Percentiles rank a stretch among this genome's conserved stretches.
Evolutionary conservation across 2,329 filamentous ascomycete species (phyloP).

Genomic region (Coniochaeta prunicola): DNA sequence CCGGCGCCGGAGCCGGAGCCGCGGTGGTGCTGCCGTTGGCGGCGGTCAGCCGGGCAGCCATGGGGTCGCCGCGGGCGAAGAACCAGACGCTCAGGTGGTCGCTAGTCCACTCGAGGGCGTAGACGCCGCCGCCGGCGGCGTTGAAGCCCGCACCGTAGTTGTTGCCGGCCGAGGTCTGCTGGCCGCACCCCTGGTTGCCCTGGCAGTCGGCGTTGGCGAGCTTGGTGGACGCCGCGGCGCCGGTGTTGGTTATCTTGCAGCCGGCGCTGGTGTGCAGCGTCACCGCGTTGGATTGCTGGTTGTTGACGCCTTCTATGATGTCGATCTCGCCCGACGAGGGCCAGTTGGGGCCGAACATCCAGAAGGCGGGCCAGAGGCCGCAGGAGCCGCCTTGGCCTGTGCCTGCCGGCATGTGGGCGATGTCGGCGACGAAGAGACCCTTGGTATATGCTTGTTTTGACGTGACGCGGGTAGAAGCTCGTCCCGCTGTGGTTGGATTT

Average conservation of each 20-base stretch:
- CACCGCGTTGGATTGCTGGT: constrained; percentile 49
- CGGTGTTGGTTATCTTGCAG: constrained; percentile 48
- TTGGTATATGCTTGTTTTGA: constrained; percentile 60
- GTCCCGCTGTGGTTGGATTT: constrained; percentile 50
- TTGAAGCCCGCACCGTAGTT: constrained; percentile 69
- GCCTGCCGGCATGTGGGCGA: constrained; percentile 68
- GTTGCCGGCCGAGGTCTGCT: constrained; percentile 39
- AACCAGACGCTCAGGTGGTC: constrained; percentile 71
- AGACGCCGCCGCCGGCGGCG: constrained; percentile 59
- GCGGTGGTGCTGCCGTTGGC: no score
- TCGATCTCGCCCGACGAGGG: constrained; percentile 68
- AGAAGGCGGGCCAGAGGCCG: constrained; percentile 72
- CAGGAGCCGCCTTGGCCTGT: constrained; percentile 33
- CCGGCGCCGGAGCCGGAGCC: no score
- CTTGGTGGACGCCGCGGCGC: constrained; percentile 35
- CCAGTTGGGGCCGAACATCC: constrained; percentile 62
- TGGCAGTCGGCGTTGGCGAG: constrained; percentile 31
- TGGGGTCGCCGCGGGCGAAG: constrained; percentile 53
- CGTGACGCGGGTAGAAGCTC: constrained; percentile 61
- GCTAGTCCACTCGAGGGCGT: constrained; percentile 70
- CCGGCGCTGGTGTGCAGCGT: constrained; percentile 60
- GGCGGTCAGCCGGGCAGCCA: constrained; percentile 24
- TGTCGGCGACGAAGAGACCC: constrained; percentile 66
- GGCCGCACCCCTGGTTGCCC: constrained; percentile 45
- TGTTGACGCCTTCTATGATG: constrained; percentile 72